Conservation (phyloP, 2,329 filamentous ascomycete species). For the Paecilomyces niveus region DNA sequence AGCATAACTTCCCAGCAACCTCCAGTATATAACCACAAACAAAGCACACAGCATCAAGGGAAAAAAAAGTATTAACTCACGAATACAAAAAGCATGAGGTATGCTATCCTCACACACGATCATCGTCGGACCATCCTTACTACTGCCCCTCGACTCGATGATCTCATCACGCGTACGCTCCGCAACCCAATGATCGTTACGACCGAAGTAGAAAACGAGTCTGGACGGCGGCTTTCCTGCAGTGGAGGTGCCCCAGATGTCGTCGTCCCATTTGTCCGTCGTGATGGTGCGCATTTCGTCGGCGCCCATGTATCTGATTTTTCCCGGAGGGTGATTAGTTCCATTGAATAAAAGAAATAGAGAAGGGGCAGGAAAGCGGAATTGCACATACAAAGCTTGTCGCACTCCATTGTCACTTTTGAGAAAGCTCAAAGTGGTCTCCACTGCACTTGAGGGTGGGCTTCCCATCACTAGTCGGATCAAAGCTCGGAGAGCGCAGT, state of each 20-base stretch:
- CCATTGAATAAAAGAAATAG: neutral
- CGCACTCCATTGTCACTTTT: conserved; percentile 42
- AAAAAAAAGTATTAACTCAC: conserved; percentile 24
- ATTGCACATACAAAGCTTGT: conserved; percentile 45
- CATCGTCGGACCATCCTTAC: conserved; percentile 44
- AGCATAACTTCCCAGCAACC: neutral
- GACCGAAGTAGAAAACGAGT: conserved; percentile 53
- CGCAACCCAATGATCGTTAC: conserved; percentile 56
- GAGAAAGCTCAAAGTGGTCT: conserved; percentile 45
- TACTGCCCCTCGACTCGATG: conserved; percentile 28
- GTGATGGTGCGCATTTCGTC: conserved; percentile 53
- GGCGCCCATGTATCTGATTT: conserved; percentile 47
- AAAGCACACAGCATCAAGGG: neutral
- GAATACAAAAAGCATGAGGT: conserved; percentile 55
- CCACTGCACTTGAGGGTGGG: conserved; percentile 32
- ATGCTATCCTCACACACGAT: conserved; percentile 48
- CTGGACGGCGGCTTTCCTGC: conserved; percentile 31
- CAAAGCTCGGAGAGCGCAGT: conserved; percentile 30
- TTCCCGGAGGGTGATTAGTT: neutral
- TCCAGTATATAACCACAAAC: neutral
- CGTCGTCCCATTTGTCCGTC: conserved; percentile 50
- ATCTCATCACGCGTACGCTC: conserved; percentile 50
- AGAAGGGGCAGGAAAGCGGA: neutral
- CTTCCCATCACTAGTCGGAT: conserved; percentile 38
- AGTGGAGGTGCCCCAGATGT: conserved; percentile 49